phyloP scores from a whole-genome alignment of 805 yeast species.

The Blastobotrys chiropterorum region DNA sequence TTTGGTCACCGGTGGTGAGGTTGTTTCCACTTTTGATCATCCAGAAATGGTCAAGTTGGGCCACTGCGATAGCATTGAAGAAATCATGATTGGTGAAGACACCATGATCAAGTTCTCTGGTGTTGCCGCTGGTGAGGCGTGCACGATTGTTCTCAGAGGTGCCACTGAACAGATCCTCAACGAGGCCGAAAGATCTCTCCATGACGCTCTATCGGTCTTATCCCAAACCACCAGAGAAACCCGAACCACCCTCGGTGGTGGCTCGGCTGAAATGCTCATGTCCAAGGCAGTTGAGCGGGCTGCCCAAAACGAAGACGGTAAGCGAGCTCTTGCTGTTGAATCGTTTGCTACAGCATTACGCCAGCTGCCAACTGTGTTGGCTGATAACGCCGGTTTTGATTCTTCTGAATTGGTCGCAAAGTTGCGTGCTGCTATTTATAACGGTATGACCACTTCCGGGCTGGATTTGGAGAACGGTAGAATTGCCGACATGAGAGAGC shows the following conservation, averaged over 20 bases:
- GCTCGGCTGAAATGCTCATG: slow-evolving; percentile 94
- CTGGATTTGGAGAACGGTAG: slow-evolving; percentile 77
- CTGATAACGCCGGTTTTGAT: slow-evolving; percentile 96
- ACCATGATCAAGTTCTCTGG: slow-evolving; percentile 90
- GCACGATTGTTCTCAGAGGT: slow-evolving; percentile 92
- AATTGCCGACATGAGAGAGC: slow-evolving; percentile 89
- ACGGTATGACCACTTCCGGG: slow-evolving; percentile 88
- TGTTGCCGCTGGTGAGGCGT: slow-evolving; percentile 90
- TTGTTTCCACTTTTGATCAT: slow-evolving; percentile 89
- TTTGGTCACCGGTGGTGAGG: slow-evolving; percentile 96
- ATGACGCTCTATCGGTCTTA: slow-evolving; percentile 91
- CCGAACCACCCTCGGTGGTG: slow-evolving; percentile 89
- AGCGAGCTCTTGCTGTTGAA: slow-evolving; percentile 89
- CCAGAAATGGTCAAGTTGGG: slow-evolving; percentile 86
- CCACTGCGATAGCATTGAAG: slow-evolving; percentile 83
- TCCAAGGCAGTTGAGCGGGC: slow-evolving; percentile 91
- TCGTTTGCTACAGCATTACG: slow-evolving; percentile 91
- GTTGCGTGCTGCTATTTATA: slow-evolving; percentile 82
- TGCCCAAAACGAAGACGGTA: slow-evolving; percentile 89
- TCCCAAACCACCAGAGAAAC: slow-evolving; percentile 93
- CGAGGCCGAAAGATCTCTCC: slow-evolving; percentile 94
- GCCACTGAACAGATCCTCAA: slow-evolving; percentile 96
- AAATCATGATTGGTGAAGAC: slow-evolving; percentile 89
- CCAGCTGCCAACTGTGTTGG: slow-evolving; percentile 90
- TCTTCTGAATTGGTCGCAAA: slow-evolving; percentile 87